These are phyloP conservation scores for Microdochium paspali DNA, from an alignment of 2,329 filamentous ascomycete species.

Conservation along the genomic window DNA sequence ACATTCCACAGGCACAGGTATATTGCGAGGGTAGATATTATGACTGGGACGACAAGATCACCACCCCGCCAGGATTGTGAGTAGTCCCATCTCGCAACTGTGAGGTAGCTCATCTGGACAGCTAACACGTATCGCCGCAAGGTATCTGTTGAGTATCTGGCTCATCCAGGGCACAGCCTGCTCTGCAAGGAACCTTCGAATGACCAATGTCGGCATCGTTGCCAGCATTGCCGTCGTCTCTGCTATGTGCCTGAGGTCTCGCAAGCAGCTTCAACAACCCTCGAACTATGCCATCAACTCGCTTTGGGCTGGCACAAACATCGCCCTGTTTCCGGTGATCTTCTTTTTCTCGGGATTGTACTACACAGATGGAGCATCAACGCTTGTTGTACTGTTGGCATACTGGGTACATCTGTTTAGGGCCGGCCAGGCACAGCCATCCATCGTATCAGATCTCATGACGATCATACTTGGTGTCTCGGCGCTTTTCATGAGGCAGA, in stretches of 20 bases:
- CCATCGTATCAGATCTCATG: conserved; percentile 28
- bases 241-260: background rate
- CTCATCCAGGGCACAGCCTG: conserved; percentile 25
- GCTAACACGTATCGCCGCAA: conserved; percentile 4
- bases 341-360: conserved; percentile 96
- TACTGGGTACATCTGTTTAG: conserved; percentile 50
- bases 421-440: conserved; percentile 20
- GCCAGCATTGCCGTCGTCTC: background rate
- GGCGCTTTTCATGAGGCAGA: conserved; percentile 76
- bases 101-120: too few relatives aligned
- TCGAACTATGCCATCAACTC: conserved; percentile 26
- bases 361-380: conserved; percentile 87
- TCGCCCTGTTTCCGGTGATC: conserved; percentile 76
- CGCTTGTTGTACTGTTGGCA: conserved; percentile 61
- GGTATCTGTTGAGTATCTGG: conserved; percentile 29
- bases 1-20: conserved; percentile 82
- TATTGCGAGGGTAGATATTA: conserved; percentile 69
- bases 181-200: conserved; percentile 32
- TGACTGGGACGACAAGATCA: conserved; percentile 95
- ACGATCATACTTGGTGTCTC: conserved; percentile 49
- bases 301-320: conserved; percentile 63
- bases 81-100: conserved; percentile 20
- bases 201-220: conserved; percentile 36
- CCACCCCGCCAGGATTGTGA: conserved; percentile 83
- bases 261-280: conserved; percentile 4